Evolutionary conservation across 345 rosid species (phyloP).

Genomic region (Salix viminalis): DNA sequence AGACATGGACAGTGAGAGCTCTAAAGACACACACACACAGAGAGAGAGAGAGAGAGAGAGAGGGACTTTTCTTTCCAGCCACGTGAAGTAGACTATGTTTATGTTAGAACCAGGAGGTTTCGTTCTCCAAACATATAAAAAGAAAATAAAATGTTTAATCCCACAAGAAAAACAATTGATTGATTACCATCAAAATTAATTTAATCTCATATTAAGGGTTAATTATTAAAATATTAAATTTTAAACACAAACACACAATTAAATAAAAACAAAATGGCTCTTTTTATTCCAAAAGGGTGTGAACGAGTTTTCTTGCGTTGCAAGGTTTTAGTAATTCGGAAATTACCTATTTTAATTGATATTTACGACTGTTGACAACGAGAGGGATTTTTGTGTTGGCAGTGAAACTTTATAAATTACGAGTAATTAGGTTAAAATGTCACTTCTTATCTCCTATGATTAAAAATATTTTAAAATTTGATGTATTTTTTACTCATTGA

Average conservation of each 20-base stretch:
- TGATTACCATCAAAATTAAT: no score
- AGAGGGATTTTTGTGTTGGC: no score
- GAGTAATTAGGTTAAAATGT: no score
- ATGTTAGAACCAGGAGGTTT: neutral
- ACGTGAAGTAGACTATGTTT: constrained; percentile 44
- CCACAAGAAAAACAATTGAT: neutral
- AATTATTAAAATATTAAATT: no score
- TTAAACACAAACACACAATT: no score
- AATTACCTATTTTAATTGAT: neutral
- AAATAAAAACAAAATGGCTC: no score
- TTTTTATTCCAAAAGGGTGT: neutral
- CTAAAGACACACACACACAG: neutral
- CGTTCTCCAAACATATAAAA: neutral
- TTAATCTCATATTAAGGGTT: no score
- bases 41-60: neutral
- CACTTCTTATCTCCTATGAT: no score
- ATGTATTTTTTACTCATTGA: no score
- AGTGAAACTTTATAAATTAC: no score
- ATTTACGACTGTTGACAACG: no score
- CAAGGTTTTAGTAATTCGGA: neutral
- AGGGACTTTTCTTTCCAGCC: constrained; percentile 33
- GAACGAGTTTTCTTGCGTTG: neutral
- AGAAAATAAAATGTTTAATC: neutral
- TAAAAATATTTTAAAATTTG: no score
- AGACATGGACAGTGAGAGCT: neutral